phyloP scores from a whole-genome alignment of 140 eudicot genomes.

The Oenanthe javanica region DNA sequence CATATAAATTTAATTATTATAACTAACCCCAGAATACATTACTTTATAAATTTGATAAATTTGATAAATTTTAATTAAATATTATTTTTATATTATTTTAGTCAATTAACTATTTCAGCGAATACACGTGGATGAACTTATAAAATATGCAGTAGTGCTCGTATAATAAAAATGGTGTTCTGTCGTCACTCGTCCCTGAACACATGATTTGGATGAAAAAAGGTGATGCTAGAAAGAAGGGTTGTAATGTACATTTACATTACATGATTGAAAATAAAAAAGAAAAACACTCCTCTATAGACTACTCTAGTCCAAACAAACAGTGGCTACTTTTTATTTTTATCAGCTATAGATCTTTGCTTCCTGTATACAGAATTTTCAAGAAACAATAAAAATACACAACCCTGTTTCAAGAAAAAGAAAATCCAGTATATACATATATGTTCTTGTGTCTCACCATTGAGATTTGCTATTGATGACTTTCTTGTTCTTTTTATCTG shows the following conservation, averaged over 20 bases:
- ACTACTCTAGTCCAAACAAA: conserved; percentile 25
- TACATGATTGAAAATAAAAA: conserved; percentile 23
- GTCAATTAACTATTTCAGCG: too few species aligned
- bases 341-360: neutral
- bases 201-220: conserved; percentile 27
- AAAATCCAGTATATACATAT: conserved; percentile 15
- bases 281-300: conserved; percentile 10
- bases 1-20: too few species aligned
- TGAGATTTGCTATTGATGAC: neutral
- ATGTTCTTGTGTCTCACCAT: conserved; percentile 8
- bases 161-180: too few species aligned
- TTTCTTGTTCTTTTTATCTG: conserved; percentile 3
- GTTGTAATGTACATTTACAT: conserved; percentile 12
- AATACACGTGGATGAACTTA: too few species aligned
- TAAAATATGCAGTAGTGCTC: too few species aligned
- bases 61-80: too few species aligned
- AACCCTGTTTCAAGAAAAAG: conserved; percentile 14
- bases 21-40: too few species aligned
- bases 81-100: too few species aligned
- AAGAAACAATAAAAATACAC: conserved; percentile 19
- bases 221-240: conserved; percentile 14
- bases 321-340: conserved; percentile 8
- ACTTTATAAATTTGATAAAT: too few species aligned
- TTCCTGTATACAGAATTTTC: conserved; percentile 12
- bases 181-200: too few species aligned